phyloP scores from a whole-genome alignment of 2,329 filamentous ascomycete species.

The Ilyonectria destructans region DNA sequence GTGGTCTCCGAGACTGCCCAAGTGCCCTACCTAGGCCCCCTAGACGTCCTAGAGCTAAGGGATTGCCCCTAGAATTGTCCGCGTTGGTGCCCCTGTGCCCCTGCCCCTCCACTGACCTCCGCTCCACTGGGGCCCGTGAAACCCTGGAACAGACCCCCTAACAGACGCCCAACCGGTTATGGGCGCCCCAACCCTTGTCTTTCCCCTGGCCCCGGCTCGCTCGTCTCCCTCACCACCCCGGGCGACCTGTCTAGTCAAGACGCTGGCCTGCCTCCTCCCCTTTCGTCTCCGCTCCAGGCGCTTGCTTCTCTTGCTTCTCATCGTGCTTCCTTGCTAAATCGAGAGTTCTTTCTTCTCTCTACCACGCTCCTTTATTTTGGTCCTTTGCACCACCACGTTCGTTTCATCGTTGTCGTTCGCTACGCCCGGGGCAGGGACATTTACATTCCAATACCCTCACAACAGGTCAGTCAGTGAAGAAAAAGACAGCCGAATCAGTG shows the following conservation, averaged over 20 bases:
- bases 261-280: constrained; percentile 46
- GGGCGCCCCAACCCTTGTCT: constrained; percentile 31
- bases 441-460: constrained; percentile 40
- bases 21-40: neutral
- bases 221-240: constrained; percentile 26
- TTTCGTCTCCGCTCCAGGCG: constrained; percentile 47
- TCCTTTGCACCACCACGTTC: constrained; percentile 50
- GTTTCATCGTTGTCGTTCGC: constrained; percentile 50
- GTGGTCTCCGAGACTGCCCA: neutral
- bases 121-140: constrained; percentile 17
- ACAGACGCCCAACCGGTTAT: constrained; percentile 18
- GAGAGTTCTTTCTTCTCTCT: constrained; percentile 69
- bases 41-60: neutral
- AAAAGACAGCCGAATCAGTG: constrained; percentile 3
- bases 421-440: constrained; percentile 40
- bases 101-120: constrained; percentile 11
- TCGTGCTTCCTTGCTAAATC: constrained; percentile 64
- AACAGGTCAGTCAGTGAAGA: constrained; percentile 44
- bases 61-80: constrained; percentile 23
- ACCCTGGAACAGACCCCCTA: constrained; percentile 26
- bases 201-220: constrained; percentile 24
- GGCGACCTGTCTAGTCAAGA: constrained; percentile 39
- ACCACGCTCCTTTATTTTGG: constrained; percentile 63
- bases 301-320: constrained; percentile 48
- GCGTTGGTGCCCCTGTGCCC: neutral